phyloP scores from a whole-genome alignment of 176 grass and related monocot species.

The Ensete ventricosum region DNA sequence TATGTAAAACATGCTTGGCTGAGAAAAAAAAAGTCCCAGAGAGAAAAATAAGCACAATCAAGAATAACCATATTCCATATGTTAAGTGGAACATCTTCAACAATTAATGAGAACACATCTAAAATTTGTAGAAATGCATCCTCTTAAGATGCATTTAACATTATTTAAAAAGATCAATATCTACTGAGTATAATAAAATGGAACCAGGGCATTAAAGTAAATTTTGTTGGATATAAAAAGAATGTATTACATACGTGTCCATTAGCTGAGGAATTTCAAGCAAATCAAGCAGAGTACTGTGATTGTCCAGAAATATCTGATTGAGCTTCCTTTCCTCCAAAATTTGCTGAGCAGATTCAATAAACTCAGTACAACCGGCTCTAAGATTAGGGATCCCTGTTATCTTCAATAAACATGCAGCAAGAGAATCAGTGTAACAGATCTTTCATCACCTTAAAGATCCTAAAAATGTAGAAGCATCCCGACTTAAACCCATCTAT shows the following conservation, averaged over 20 bases:
- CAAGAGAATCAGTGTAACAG: not conserved
- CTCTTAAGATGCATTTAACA: not conserved
- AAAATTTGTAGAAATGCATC: not conserved
- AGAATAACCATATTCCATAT: not conserved
- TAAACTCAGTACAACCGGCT: slow-evolving; percentile 93
- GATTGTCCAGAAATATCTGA: slow-evolving; percentile 82
- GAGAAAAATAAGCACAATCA: not conserved
- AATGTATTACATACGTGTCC: slow-evolving; percentile 71
- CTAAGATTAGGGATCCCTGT: slow-evolving; percentile 94
- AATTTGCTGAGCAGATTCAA: slow-evolving; percentile 91
- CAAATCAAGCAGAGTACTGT: slow-evolving; percentile 89
- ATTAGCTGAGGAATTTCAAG: slow-evolving; percentile 96
- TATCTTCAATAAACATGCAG: slow-evolving; percentile 48
- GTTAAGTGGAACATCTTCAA: not conserved
- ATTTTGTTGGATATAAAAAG: not conserved
- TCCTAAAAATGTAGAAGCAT: not conserved
- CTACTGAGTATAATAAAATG: not conserved
- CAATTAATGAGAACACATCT: not conserved
- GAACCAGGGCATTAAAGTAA: not conserved
- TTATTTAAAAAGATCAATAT: not conserved
- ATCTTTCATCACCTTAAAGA: not conserved
- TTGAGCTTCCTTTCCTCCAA: slow-evolving; percentile 98
- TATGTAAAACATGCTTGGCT: not conserved
- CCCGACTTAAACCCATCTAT: not conserved
- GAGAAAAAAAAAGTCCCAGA: not conserved